Conservation (phyloP, 1,284 basidiomycete genomes). For the Leccinum subrobustum region DNA sequence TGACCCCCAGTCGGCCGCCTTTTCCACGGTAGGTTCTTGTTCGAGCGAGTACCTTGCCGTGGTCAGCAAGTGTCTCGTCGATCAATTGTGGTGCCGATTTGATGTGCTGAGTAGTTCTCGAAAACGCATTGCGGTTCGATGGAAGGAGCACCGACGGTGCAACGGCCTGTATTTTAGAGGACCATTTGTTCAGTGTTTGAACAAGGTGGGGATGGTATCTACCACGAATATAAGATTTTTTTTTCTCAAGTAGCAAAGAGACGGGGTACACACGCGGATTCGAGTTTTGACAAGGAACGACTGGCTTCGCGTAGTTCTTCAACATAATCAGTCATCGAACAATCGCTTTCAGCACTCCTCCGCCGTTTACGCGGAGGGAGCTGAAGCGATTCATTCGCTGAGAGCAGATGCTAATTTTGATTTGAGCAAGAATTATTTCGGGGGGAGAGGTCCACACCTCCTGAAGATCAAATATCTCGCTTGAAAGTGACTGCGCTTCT, state of each 20-base stretch:
- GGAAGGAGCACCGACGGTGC: constrained; percentile 73
- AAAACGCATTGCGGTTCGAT: constrained; percentile 65
- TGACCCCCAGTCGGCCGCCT: constrained; percentile 40
- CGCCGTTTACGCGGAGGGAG: constrained; percentile 61
- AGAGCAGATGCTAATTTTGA: constrained; percentile 42
- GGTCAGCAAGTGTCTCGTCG: constrained; percentile 64
- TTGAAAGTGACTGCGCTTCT: constrained; percentile 58
- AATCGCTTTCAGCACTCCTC: constrained; percentile 33
- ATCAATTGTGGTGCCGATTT: constrained; percentile 70
- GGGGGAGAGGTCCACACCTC: constrained; percentile 41
- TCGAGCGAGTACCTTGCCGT: constrained; percentile 53
- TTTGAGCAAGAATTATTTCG: constrained; percentile 16
- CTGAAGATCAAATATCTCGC: constrained; percentile 69
- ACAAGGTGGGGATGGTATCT: constrained; percentile 71
- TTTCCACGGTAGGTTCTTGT: constrained; percentile 55
- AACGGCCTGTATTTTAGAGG: constrained; percentile 88
- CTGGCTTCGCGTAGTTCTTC: constrained; percentile 46
- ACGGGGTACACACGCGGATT: constrained; percentile 50
- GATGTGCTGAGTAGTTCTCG: constrained; percentile 45
- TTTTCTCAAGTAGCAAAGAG: constrained; percentile 1
- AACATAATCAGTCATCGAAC: constrained; percentile 8
- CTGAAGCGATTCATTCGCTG: constrained; percentile 45
- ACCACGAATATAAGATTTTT: constrained; percentile 7
- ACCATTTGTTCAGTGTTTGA: constrained; percentile 87
- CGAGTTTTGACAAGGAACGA: constrained; percentile 46